Evolutionary conservation across 2,329 filamentous ascomycete species (phyloP).

Genomic region (Sclerotinia minor): DNA sequence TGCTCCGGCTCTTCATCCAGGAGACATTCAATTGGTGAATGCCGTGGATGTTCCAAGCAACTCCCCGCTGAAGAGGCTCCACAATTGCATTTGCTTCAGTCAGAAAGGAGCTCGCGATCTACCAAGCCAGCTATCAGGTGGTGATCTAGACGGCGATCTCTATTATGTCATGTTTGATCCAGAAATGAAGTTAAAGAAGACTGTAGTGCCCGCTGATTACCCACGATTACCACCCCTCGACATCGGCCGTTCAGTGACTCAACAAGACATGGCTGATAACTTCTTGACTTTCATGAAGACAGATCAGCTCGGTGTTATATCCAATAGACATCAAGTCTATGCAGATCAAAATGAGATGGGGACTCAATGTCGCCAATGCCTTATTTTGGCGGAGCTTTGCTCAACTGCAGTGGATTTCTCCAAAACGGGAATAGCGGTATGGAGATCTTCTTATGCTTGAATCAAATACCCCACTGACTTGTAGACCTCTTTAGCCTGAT

Average conservation of each 20-base stretch:
- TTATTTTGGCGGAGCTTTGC: constrained; percentile 60
- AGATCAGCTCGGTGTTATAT: constrained; percentile 66
- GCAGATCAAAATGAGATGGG: constrained; percentile 58
- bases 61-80: constrained; percentile 61
- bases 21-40: constrained; percentile 69
- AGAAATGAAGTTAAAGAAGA: constrained; percentile 47
- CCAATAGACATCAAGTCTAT: constrained; percentile 62
- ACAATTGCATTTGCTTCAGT: constrained; percentile 79
- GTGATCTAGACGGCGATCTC: constrained; percentile 80
- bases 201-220: constrained; percentile 68
- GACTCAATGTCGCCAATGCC: constrained; percentile 53
- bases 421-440: constrained; percentile 66
- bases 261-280: constrained; percentile 72
- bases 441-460: not conserved
- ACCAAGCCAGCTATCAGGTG: constrained; percentile 75
- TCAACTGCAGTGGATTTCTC: constrained; percentile 75
- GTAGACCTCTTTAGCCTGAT: constrained; percentile 31
- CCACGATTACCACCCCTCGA: constrained; percentile 55
- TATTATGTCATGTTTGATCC: constrained; percentile 78
- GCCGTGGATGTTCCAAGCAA: constrained; percentile 60
- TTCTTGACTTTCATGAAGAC: constrained; percentile 76
- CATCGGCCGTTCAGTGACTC: constrained; percentile 60
- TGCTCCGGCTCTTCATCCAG: constrained; percentile 79
- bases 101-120: constrained; percentile 69
- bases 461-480: not conserved